Conservation (phyloP, 2,329 filamentous ascomycete species). For the Pseudogymnoascus destructans region DNA sequence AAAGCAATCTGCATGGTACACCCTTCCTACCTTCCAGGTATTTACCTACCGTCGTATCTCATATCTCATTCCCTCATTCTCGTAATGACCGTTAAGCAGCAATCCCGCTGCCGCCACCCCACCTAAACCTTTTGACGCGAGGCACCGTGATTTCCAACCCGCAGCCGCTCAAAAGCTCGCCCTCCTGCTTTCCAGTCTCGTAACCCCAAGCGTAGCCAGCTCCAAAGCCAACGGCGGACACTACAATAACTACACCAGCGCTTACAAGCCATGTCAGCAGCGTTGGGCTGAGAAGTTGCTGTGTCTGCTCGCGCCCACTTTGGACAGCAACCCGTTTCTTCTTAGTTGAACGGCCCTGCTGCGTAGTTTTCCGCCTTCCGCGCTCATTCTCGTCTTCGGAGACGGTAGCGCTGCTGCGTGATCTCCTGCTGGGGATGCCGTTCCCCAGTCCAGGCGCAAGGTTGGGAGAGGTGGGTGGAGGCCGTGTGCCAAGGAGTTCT, state of each 20-base stretch:
- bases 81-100: constrained; percentile 1
- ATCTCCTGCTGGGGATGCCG: constrained; percentile 24
- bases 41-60: background rate
- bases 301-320: constrained; percentile 16
- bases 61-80: background rate
- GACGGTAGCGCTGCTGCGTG: background rate
- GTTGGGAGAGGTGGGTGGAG: constrained; percentile 21
- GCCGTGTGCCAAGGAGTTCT: constrained; percentile 36
- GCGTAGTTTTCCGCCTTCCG: background rate
- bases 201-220: constrained; percentile 56
- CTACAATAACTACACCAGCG: constrained; percentile 53
- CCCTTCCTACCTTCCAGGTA: background rate
- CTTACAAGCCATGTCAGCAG: constrained; percentile 51
- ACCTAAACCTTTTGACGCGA: constrained; percentile 14
- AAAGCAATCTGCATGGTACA: background rate
- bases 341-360: constrained; percentile 31
- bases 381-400: background rate
- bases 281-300: constrained; percentile 41
- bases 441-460: constrained; percentile 28
- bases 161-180: constrained; percentile 23
- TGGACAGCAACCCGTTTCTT: constrained; percentile 28
- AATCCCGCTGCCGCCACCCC: constrained; percentile 8
- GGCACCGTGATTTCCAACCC: constrained; percentile 27
- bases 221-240: constrained; percentile 56
- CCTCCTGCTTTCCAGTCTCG: constrained; percentile 51